Evolutionary conservation across 345 rosid species (phyloP).

Genomic region (Melaleuca alternifolia): DNA sequence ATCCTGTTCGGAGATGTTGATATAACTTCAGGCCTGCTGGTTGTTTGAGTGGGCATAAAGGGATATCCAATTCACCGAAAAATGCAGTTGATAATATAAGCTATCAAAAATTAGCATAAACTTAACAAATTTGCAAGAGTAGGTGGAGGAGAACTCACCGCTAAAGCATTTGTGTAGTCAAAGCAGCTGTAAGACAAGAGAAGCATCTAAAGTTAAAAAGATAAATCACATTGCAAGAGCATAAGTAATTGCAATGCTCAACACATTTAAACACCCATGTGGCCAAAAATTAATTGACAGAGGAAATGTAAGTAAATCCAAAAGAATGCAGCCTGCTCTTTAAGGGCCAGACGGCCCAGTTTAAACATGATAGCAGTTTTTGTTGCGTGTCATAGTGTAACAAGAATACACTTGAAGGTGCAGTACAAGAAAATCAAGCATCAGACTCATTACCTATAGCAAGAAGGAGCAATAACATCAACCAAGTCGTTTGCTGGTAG

Average conservation of each 20-base stretch:
- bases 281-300: background rate
- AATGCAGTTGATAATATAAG: background rate
- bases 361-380: background rate
- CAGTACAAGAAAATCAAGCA: background rate
- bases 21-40: background rate
- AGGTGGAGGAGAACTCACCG: slow-evolving; percentile 44
- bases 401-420: background rate
- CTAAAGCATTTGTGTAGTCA: slow-evolving; percentile 93
- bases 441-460: slow-evolving; percentile 60
- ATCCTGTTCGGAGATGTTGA: background rate
- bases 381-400: background rate
- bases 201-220: slow-evolving; percentile 3
- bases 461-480: slow-evolving; percentile 93
- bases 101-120: background rate
- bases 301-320: background rate
- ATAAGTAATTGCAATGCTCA: background rate
- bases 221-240: background rate
- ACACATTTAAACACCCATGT: background rate
- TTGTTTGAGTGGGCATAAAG: background rate
- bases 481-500: slow-evolving; percentile 89
- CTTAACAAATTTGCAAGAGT: background rate
- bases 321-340: background rate
- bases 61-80: background rate
- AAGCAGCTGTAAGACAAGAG: slow-evolving; percentile 60
- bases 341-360: background rate